These are phyloP conservation scores for Globisporangium orthogonon DNA, from an alignment of 352 stramenopile genomes.

Conservation along the genomic window DNA sequence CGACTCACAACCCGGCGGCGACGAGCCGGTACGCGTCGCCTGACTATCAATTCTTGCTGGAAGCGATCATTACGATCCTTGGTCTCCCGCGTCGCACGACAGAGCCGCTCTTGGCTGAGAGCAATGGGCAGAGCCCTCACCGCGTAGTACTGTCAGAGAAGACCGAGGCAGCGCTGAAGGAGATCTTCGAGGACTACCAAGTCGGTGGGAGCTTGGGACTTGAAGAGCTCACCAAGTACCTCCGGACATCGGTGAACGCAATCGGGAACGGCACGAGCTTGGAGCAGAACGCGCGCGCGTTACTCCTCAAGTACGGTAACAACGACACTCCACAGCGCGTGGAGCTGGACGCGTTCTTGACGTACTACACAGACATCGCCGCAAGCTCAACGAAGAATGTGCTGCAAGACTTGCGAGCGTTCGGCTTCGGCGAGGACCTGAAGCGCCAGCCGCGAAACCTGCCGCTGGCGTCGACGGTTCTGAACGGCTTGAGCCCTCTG, in stretches of 20 bases:
- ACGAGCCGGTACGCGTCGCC: constrained; percentile 56
- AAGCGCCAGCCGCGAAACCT: constrained; percentile 36
- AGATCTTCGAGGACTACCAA: constrained; percentile 75
- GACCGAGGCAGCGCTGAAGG: constrained; percentile 56
- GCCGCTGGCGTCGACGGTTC: constrained; percentile 28
- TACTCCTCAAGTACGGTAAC: constrained; percentile 72
- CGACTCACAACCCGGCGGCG: constrained; percentile 32
- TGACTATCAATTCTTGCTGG: constrained; percentile 86
- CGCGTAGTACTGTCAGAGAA: constrained; percentile 67
- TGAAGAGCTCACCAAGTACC: constrained; percentile 60
- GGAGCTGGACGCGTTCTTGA: constrained; percentile 70
- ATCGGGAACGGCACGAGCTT: constrained; percentile 35
- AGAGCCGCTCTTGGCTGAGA: constrained; percentile 63
- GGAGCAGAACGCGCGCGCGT: constrained; percentile 55
- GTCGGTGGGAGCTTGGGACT: constrained; percentile 33
- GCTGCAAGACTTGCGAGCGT: constrained; percentile 68
- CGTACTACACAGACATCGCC: constrained; percentile 78
- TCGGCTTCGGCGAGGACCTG: constrained; percentile 80
- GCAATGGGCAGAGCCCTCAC: constrained; percentile 61
- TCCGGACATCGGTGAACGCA: constrained; percentile 65
- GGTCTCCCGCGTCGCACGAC: constrained; percentile 56
- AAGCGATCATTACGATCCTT: constrained; percentile 83
- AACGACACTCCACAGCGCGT: constrained; percentile 29
- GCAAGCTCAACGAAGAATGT: constrained; percentile 72
- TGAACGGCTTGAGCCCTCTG: constrained; percentile 44